phyloP scores from a whole-genome alignment of 139 green algal genomes.

The Zygnema cylindricum region DNA sequence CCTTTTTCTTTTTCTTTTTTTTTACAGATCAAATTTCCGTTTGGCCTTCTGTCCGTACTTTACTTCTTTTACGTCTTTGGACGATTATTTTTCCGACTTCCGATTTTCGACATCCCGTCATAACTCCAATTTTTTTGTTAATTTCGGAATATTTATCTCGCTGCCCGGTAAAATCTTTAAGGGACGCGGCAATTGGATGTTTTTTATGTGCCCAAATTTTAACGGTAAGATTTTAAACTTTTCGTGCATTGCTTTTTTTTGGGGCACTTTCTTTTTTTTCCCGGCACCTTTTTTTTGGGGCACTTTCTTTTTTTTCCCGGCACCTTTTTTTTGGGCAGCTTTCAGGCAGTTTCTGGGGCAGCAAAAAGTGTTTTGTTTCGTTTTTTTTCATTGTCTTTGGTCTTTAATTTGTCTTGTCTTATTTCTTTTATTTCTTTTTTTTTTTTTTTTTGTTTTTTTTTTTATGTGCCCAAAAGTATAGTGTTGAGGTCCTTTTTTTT shows the following conservation, averaged over 20 bases:
- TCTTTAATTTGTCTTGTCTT: too few relatives aligned
- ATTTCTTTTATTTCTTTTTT: too few relatives aligned
- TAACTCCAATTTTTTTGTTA: constrained; percentile 77
- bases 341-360: too few relatives aligned
- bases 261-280: neutral
- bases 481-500: too few relatives aligned
- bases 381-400: too few relatives aligned
- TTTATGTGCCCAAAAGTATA: too few relatives aligned
- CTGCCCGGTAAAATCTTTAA: constrained; percentile 67
- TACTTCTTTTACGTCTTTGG: constrained; percentile 89
- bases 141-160: constrained; percentile 59
- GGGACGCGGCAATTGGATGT: constrained; percentile 61
- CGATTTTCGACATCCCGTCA: constrained; percentile 85
- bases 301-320: constrained; percentile 14
- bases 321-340: too few relatives aligned
- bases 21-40: neutral
- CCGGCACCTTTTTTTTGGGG: neutral
- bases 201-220: constrained; percentile 41
- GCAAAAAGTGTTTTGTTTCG: too few relatives aligned
- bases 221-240: constrained; percentile 34
- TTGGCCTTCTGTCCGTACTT: constrained; percentile 64
- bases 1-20: too few relatives aligned
- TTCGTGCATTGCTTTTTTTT: constrained; percentile 6
- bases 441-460: too few relatives aligned
- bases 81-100: constrained; percentile 80